These are phyloP conservation scores for Zymoseptoria crescenta DNA, from an alignment of 2,329 filamentous ascomycete genomes.

Conservation along the genomic window DNA sequence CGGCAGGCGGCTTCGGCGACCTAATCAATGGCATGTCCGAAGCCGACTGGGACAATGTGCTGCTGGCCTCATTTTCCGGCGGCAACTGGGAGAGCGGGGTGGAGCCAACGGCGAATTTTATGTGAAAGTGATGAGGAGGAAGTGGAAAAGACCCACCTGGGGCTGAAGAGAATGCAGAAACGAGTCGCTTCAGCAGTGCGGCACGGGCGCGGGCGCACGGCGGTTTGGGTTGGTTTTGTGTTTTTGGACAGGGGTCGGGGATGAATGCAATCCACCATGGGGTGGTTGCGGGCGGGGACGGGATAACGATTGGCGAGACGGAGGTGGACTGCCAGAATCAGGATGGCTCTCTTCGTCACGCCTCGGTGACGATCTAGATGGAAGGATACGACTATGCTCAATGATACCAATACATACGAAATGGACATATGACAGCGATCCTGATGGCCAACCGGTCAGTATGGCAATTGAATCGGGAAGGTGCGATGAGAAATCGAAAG, in stretches of 20 bases:
- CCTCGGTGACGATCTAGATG: not conserved
- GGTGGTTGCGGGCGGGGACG: not conserved
- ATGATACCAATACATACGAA: not conserved
- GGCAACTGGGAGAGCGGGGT: conserved; percentile 13
- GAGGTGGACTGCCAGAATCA: not conserved
- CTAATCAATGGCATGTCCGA: conserved; percentile 25
- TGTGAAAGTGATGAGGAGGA: conserved; percentile 2
- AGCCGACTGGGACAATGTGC: conserved; percentile 25
- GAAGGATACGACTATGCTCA: not conserved
- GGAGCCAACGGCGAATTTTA: conserved; percentile 4
- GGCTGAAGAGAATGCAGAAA: not conserved
- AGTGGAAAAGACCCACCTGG: not conserved
- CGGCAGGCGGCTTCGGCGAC: conserved; percentile 8
- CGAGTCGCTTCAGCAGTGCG: not conserved
- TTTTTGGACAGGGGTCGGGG: not conserved
- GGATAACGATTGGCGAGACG: not conserved
- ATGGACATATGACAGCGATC: not conserved
- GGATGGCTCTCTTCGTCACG: not conserved
- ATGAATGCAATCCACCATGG: not conserved
- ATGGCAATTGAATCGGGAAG: not conserved
- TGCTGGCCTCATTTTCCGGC: conserved; percentile 18
- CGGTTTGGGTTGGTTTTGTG: not conserved
- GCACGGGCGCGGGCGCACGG: too few relatives aligned
- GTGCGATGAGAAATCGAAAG: not conserved
- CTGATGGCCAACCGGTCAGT: not conserved